Conservation (phyloP, 2,329 filamentous ascomycete species). For the Mariannaea sp. region DNA sequence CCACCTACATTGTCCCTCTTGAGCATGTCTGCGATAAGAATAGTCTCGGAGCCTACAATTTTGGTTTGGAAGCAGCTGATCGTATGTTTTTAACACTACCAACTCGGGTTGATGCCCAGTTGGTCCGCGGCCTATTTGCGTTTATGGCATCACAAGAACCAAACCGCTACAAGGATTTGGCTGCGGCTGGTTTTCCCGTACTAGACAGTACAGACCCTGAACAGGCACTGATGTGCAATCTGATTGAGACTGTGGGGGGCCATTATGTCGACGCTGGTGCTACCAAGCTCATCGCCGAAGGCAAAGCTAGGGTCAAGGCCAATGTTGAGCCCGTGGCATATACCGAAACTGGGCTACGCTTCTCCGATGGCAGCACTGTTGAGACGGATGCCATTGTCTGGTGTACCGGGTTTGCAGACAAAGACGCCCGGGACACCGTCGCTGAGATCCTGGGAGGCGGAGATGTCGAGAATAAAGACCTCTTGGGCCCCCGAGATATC, state of each 20-base stretch:
- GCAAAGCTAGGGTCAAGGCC: slow-evolving; percentile 15
- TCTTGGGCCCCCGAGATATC: slow-evolving; percentile 3
- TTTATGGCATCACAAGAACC: slow-evolving; percentile 19
- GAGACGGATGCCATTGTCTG: slow-evolving; percentile 20
- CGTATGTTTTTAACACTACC: slow-evolving; percentile 19
- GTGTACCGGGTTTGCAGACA: slow-evolving; percentile 25
- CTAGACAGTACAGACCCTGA: slow-evolving; percentile 10
- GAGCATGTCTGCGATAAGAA: slow-evolving; percentile 17
- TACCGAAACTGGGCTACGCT: slow-evolving; percentile 3
- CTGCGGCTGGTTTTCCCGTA: slow-evolving; percentile 8
- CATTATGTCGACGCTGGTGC: slow-evolving; percentile 24
- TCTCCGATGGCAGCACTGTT: slow-evolving; percentile 16
- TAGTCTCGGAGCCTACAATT: slow-evolving; percentile 17
- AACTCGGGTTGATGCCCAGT: slow-evolving; percentile 1
- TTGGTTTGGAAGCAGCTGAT: slow-evolving; percentile 14
- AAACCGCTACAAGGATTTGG: slow-evolving; percentile 14
- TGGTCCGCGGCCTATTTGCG: slow-evolving; percentile 9
- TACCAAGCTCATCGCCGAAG: slow-evolving; percentile 7
- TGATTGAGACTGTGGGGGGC: slow-evolving; percentile 17
- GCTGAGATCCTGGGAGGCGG: slow-evolving; percentile 10
- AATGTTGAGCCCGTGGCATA: slow-evolving; percentile 9
- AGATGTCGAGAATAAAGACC: rapidly evolving
- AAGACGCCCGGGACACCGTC: not conserved
- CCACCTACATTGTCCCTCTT: slow-evolving; percentile 25
- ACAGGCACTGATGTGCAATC: slow-evolving; percentile 9